A percentile compares a stretch with the other conserved stretches of the same genome.
Conservation (phyloP, 2,329 filamentous ascomycete genomes). For the Cytospora chrysosperma region DNA sequence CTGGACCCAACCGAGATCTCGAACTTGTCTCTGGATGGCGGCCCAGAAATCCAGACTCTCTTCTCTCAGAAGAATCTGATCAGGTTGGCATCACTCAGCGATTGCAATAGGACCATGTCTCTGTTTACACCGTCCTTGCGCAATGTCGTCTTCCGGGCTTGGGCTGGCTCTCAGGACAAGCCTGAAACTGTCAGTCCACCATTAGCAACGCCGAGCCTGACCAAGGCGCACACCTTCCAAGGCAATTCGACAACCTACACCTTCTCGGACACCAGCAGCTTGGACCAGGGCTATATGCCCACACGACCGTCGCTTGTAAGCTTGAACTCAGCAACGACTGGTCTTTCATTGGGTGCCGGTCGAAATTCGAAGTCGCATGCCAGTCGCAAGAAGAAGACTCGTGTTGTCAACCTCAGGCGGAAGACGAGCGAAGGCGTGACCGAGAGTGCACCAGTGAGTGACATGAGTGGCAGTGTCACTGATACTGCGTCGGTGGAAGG, state of each 20-base stretch:
- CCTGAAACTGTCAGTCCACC: constrained; percentile 56
- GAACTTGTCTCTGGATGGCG: constrained; percentile 73
- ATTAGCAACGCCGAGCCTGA: constrained; percentile 52
- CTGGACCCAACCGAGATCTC: constrained; percentile 74
- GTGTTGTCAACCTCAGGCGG: constrained; percentile 77
- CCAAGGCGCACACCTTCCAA: constrained; percentile 62
- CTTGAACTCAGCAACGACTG: constrained; percentile 59
- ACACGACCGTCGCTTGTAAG: constrained; percentile 63
- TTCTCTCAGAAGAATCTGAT: constrained; percentile 95
- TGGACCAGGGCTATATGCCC: constrained; percentile 59
- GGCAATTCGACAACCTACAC: constrained; percentile 65
- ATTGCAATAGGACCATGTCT: constrained; percentile 87
- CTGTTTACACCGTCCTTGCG: constrained; percentile 88
- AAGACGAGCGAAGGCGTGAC: constrained; percentile 49
- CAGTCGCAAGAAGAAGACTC: constrained; percentile 76
- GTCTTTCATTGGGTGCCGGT: constrained; percentile 62
- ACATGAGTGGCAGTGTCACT: constrained; percentile 46
- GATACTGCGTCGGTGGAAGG: constrained; percentile 56
- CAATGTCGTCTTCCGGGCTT: constrained; percentile 89
- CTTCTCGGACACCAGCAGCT: constrained; percentile 69
- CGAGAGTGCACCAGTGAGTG: constrained; percentile 45
- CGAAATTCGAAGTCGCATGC: constrained; percentile 59
- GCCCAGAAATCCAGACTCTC: constrained; percentile 78
- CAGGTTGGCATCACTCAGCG: constrained; percentile 75
- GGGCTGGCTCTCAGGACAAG: constrained; percentile 76